Percentiles rank a stretch among this genome's conserved stretches.
Evolutionary conservation across 1,284 basidiomycete genomes (phyloP).

Genomic region (Melampsora americana): DNA sequence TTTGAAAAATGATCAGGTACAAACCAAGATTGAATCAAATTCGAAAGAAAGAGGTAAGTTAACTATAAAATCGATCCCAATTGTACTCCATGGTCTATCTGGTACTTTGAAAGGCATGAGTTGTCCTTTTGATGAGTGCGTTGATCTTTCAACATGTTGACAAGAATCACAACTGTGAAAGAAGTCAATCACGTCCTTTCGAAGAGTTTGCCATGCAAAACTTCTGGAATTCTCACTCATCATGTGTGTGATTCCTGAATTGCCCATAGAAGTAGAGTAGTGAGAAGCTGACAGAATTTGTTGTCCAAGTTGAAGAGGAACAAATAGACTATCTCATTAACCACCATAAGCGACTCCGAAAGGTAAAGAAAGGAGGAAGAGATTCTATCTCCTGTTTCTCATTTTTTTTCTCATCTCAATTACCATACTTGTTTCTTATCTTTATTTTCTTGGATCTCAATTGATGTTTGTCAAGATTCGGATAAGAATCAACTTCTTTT

Average conservation of each 20-base stretch:
- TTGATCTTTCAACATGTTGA: conserved; percentile 51
- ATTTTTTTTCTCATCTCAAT: no score
- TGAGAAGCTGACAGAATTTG: conserved; percentile 51
- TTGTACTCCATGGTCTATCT: conserved; percentile 41
- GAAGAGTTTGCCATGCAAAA: conserved; percentile 51
- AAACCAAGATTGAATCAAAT: no score
- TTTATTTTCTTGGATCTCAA: no score
- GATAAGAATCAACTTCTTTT: no score
- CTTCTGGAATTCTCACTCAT: conserved; percentile 53
- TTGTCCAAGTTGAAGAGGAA: conserved; percentile 41
- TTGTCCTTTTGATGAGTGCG: conserved; percentile 54
- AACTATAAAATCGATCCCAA: conserved; percentile 22
- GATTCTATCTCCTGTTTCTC: no score
- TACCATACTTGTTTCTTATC: no score
- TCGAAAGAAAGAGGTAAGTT: neutral
- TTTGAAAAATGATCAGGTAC: conserved; percentile 49
- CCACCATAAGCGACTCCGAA: no score
- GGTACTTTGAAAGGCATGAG: conserved; percentile 54
- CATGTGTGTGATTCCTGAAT: conserved; percentile 51
- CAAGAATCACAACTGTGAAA: conserved; percentile 55
- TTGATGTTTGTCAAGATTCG: no score
- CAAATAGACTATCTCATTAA: neutral
- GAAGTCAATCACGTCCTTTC: conserved; percentile 51
- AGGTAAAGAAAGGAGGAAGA: no score
- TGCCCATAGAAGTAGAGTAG: conserved; percentile 51